Conservation (phyloP, 257 asterid genomes). For the Primulina tabacum region DNA sequence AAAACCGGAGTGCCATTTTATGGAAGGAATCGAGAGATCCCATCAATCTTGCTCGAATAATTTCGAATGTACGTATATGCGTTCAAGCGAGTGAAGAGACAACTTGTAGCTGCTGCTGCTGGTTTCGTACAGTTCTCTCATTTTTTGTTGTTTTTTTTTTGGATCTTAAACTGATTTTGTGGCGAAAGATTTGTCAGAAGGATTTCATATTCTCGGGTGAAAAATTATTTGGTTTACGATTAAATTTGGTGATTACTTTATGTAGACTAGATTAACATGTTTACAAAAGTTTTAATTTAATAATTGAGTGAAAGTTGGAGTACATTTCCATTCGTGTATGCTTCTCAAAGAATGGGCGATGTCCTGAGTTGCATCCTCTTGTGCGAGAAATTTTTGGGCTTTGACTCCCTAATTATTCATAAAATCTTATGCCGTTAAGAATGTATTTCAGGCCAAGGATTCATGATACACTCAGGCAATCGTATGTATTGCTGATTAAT, state of each 20-base stretch:
- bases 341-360: too few relatives aligned
- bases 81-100: conserved; percentile 14
- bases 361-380: too few relatives aligned
- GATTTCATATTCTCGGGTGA: background rate
- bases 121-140: conserved; percentile 20
- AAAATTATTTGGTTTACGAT: conserved; percentile 2
- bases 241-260: too few relatives aligned
- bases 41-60: conserved; percentile 18
- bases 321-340: too few relatives aligned
- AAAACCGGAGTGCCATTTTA: conserved; percentile 22
- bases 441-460: background rate
- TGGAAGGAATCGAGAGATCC: background rate
- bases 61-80: background rate
- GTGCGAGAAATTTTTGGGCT: too few relatives aligned
- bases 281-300: too few relatives aligned
- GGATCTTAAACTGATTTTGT: conserved; percentile 18
- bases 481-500: background rate
- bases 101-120: background rate
- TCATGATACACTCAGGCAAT: background rate
- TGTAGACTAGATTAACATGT: too few relatives aligned
- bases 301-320: too few relatives aligned
- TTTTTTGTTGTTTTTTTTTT: conserved; percentile 20
- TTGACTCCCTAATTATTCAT: too few relatives aligned
- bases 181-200: background rate
- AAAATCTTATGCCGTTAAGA: background rate